Base-by-base conservation (phyloP, 208 protist species). In the Borovskyia barvae region DNA sequence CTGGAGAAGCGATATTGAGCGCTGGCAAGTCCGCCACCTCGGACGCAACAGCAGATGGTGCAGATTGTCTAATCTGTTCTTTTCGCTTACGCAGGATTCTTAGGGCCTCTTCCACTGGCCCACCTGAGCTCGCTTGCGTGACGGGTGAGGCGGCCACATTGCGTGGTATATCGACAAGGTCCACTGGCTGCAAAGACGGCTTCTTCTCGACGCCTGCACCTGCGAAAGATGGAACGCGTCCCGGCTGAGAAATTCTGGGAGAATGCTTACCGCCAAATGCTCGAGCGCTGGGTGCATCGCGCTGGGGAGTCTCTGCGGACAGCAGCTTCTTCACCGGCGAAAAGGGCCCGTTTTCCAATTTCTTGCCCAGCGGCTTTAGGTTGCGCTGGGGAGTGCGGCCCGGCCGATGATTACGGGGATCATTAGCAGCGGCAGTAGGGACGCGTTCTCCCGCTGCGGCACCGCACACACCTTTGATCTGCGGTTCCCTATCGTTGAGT, bases 291-390 rank as follows among this genome's bases (percentile, higher is more conserved):
- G 63, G 50, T n/a, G 53, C 53, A 11, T 52, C 37, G 7, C 2
- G 32, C 0, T 40, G 55, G 12, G 63, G 63, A 40, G 48, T 63
- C 19, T 62, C 12, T 2, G 22, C 47, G 2, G 39, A 33, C 25
- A 24, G 39, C 12, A 47, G 63, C 7, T 48, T 70, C 37, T 15
- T 2, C 29, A 29, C 24, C 22, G 46, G 63, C 2, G 63, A 63
- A 5, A 40, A 0, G 15, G n/a, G n/a, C n/a, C 36, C 46, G 29
- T 57, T 41, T 17, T 70, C 63, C 39, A 37, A 37, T 14, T 37
- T 45, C 6, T 40, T 47, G n/a, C n/a, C 40, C n/a, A 70, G 53
- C 3, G 63, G 63, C 40, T 58, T 70, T 55, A 70, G 36, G 25
- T 63, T 52, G 25, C 47, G 37, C 54, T 70, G 53, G n/a, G 37